These are phyloP conservation scores for Aleurites moluccanus DNA, from an alignment of 441 rosid genomes.

Conservation along the genomic window DNA sequence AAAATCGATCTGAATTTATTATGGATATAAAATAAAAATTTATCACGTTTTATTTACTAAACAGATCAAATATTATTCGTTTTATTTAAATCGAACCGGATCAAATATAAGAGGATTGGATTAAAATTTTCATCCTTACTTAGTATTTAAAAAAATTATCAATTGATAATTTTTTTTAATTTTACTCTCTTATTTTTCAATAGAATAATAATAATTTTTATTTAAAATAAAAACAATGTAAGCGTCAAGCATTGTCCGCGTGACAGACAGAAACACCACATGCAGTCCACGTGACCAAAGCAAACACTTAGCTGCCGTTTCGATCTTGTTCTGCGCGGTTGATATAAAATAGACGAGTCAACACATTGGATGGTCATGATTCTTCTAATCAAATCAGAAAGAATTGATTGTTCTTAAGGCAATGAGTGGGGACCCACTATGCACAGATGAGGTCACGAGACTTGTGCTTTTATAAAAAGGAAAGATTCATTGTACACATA, in stretches of 20 bases:
- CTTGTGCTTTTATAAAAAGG: constrained; percentile 18
- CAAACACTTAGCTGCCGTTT: constrained; percentile 2
- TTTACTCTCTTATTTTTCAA: no score
- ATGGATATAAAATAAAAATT: no score
- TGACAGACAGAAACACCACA: constrained; percentile 14
- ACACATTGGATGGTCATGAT: constrained; percentile 7
- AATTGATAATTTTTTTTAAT: no score
- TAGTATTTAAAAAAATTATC: no score
- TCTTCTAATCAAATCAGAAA: not conserved
- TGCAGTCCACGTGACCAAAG: constrained; percentile 20
- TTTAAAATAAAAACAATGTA: constrained; percentile 13
- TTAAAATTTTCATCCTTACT: no score
- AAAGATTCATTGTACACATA: constrained; percentile 21
- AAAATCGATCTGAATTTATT: no score
- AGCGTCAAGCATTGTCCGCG: constrained; percentile 16
- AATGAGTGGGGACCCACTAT: constrained; percentile 3
- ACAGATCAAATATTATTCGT: no score
- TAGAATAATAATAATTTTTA: not conserved
- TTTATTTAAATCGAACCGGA: no score
- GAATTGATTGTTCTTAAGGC: not conserved
- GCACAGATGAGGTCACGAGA: constrained; percentile 33
- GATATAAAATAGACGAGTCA: not conserved
- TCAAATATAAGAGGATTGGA: no score
- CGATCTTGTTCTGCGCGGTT: not conserved
- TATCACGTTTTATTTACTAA: no score